phyloP scores from a whole-genome alignment of 2,329 filamentous ascomycete genomes.

The Colletotrichum tropicale region DNA sequence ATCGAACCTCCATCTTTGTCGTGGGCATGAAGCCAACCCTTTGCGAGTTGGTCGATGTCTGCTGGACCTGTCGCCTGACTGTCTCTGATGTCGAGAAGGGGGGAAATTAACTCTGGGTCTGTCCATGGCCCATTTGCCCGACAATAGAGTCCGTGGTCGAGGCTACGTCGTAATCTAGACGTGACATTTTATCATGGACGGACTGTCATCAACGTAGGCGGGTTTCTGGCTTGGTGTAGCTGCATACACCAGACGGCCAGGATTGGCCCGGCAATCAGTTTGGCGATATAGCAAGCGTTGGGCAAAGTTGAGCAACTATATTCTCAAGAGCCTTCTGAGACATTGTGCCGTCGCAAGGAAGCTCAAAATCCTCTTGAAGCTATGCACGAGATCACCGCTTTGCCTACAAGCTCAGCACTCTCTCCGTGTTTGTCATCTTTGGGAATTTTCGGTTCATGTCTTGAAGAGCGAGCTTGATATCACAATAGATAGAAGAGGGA shows the following conservation, averaged over 20 bases:
- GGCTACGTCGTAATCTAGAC: neutral
- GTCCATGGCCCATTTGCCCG: neutral
- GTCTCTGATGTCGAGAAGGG: neutral
- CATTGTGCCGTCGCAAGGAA: neutral
- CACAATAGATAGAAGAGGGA: neutral
- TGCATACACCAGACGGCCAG: neutral
- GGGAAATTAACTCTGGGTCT: neutral
- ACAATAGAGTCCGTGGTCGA: neutral
- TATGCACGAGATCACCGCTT: neutral
- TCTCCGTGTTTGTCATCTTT: neutral
- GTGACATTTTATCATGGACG: neutral
- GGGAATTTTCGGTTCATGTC: neutral
- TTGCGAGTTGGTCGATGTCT: neutral
- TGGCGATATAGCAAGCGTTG: neutral
- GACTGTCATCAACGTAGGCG: neutral
- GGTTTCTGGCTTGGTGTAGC: neutral
- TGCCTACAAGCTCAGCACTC: neutral
- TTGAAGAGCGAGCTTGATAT: neutral
- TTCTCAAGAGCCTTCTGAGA: neutral
- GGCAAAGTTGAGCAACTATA: neutral
- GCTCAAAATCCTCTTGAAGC: neutral
- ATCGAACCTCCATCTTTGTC: neutral
- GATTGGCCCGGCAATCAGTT: neutral
- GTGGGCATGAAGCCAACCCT: neutral
- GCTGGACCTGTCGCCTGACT: neutral